A percentile compares a stretch with the other conserved stretches of the same genome.
phyloP scores from a whole-genome alignment of 257 asterid species.

The Mentha longifolia region DNA sequence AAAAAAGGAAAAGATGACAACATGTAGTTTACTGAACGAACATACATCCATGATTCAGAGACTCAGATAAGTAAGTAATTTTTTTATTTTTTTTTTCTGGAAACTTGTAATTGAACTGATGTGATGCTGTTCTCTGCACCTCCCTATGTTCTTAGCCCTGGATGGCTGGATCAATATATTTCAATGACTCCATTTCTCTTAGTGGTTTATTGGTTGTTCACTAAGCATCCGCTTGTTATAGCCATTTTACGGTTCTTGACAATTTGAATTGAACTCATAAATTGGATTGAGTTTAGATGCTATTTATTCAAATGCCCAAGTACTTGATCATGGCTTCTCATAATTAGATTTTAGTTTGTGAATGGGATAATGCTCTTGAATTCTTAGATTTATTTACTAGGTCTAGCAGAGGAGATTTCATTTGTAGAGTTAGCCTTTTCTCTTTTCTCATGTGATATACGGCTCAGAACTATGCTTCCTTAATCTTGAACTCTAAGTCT shows the following conservation, averaged over 20 bases:
- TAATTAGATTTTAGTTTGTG: neutral
- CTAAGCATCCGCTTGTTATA: neutral
- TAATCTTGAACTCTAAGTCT: neutral
- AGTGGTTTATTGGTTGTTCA: neutral
- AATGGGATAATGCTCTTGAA: neutral
- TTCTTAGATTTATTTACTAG: neutral
- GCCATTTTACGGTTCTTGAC: neutral
- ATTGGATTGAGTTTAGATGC: conserved; percentile 2
- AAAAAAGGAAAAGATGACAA: conserved; percentile 44
- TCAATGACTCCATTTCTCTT: neutral
- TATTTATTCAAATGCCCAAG: too few species aligned
- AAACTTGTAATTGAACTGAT: neutral
- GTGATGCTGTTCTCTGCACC: neutral
- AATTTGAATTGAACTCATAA: neutral
- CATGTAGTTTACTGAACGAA: conserved; percentile 32
- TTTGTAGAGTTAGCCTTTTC: neutral
- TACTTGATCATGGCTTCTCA: neutral
- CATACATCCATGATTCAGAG: conserved; percentile 14
- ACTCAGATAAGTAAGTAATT: conserved; percentile 6
- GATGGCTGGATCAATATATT: neutral
- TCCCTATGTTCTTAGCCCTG: neutral
- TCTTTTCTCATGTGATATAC: neutral
- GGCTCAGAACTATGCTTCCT: neutral
- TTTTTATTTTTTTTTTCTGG: neutral
- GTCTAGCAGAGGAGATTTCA: neutral